These are phyloP conservation scores for Penicillium samsonianum DNA, from an alignment of 495 filamentous ascomycete species.

Conservation along the genomic window DNA sequence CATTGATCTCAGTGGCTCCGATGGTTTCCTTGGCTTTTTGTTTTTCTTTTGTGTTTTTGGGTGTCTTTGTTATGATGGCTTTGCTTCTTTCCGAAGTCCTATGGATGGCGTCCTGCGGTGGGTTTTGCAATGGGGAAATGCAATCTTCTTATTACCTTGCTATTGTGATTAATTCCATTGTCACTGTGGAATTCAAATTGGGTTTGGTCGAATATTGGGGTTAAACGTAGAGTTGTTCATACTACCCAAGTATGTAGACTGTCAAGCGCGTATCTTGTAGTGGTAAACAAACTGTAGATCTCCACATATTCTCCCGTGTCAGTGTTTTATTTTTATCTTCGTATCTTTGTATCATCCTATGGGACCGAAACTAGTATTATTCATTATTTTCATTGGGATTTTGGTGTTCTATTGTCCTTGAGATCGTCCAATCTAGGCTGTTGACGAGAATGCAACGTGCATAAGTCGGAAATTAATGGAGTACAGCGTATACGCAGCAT, in stretches of 20 bases:
- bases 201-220: constrained; percentile 6
- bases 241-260: background rate
- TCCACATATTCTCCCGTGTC: background rate
- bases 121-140: constrained; percentile 41
- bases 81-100: constrained; percentile 33
- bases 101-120: constrained; percentile 48
- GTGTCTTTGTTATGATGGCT: constrained; percentile 39
- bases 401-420: background rate
- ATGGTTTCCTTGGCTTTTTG: constrained; percentile 28
- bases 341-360: background rate
- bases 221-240: background rate
- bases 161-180: constrained; percentile 4
- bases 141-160: constrained; percentile 20
- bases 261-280: background rate
- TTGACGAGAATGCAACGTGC: background rate
- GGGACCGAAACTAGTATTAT: background rate
- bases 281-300: constrained; percentile 8
- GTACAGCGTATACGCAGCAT: background rate
- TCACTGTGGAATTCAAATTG: constrained; percentile 19
- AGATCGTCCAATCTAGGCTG: background rate
- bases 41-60: constrained; percentile 37
- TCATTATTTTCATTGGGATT: background rate
- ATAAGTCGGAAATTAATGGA: background rate
- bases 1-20: constrained; percentile 28
- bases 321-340: background rate